These are phyloP conservation scores for Sinapis alba DNA, from an alignment of 441 rosid species.

Conservation along the genomic window DNA sequence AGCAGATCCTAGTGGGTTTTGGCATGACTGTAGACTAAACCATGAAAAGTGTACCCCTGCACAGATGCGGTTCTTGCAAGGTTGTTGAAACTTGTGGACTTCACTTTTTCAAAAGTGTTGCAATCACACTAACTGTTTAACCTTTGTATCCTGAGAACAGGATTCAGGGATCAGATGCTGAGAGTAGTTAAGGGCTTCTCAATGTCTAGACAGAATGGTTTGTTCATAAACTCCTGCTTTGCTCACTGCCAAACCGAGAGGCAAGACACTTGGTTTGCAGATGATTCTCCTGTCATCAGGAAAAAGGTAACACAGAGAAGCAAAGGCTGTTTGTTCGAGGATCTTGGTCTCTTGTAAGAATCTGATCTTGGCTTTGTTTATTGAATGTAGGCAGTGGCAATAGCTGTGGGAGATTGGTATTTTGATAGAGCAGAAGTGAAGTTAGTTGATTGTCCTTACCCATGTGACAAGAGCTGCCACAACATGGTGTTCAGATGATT, in stretches of 20 bases:
- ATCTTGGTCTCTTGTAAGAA: not conserved
- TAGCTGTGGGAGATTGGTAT: slow-evolving; percentile 98
- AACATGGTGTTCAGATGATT: slow-evolving; percentile 71
- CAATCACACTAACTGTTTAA: slow-evolving; percentile 9
- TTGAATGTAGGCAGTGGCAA: slow-evolving; percentile 70
- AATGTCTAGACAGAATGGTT: slow-evolving; percentile 70
- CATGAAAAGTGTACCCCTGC: slow-evolving; percentile 64
- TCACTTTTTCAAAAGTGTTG: not conserved
- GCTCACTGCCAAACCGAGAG: slow-evolving; percentile 98
- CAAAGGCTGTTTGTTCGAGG: not conserved
- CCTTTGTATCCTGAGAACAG: slow-evolving; percentile 43
- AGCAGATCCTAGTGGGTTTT: slow-evolving; percentile 90
- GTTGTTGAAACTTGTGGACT: slow-evolving; percentile 35
- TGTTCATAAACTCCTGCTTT: slow-evolving; percentile 92
- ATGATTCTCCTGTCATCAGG: slow-evolving; percentile 73
- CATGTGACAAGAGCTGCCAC: slow-evolving; percentile 91
- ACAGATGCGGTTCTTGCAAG: slow-evolving; percentile 80
- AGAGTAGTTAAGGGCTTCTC: slow-evolving; percentile 63
- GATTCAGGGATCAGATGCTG: slow-evolving; percentile 86
- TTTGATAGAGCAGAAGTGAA: slow-evolving; percentile 69
- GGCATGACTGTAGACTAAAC: slow-evolving; percentile 84
- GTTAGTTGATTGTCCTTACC: slow-evolving; percentile 83
- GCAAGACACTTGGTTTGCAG: slow-evolving; percentile 97
- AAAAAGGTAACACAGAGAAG: slow-evolving; percentile 61
- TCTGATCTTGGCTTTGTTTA: not conserved